Base-by-base conservation (phyloP, 2,329 filamentous ascomycete genomes). In the Curvularia sp. region DNA sequence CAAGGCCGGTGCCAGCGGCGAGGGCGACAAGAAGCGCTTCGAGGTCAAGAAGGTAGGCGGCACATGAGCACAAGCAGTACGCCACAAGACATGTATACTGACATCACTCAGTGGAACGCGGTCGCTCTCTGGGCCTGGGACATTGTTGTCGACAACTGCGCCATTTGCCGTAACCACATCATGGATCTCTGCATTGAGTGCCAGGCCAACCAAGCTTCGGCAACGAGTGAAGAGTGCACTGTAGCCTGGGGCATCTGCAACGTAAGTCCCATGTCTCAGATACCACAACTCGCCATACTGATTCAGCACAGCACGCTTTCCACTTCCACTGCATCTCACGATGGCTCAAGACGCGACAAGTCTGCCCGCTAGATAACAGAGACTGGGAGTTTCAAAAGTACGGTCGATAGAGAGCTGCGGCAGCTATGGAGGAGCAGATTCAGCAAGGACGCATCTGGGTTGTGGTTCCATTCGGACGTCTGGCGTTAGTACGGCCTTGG, bases 371-470 rank as follows among this genome's bases (percentile, higher is more conserved):
- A 43, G 95, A 99, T 81, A 99, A 99, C 81, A 85, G 94, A 71
- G 95, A 99, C 79, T 99, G 95, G 95, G 95, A 99, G 77, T 99
- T 98, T 83, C 95, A 99, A 80, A 99, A 98, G 80, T 99, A 99
- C 77, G 95, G 95, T 66, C 85, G 87, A 72, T 89, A 71, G 52
- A 59, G 41, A 57, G 25, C 21, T 42, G 42, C 19, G 42, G 36
- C 30, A 43, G 32, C 36, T 47, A 46, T 39, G 28, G 36, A 46
- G 21, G 34, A 43, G 38, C 45, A 41, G 50, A 36, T 57, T 49
- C 38, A 30, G 21, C 47, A 46, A 42, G 23, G 39, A 55, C 57
- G 43, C 28, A 64, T 49, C 50, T 63, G 63, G 60, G 55, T 58
- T 53, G 63, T 60, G 53, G 59, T 61, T 66, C 62, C 54, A 50